Base-by-base conservation (phyloP, 2,329 filamentous ascomycete species). In the Diplodia corticola region DNA sequence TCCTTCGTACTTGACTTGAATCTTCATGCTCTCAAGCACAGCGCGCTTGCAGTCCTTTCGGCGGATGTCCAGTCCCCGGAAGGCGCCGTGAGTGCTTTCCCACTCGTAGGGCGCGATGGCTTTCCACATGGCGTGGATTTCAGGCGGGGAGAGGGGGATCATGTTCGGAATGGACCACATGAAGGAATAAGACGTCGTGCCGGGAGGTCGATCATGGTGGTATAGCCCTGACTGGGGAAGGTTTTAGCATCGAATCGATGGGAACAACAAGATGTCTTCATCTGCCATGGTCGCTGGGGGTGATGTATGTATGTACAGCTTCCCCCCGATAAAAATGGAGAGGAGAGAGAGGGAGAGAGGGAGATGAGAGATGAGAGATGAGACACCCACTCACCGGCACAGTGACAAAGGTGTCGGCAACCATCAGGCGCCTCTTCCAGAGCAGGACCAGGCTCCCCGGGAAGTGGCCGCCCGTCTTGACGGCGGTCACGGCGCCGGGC, bases 391-490 rank as follows among this genome's bases (percentile, higher is more conserved):
- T 66, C 67, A 81, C 82, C 0, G 90, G 89, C 3, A 90, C 89
- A 26, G 88, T 90, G 69, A 91, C 83, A 55, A 95, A 83, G 3
- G 90, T 92, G 77, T 96, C 92, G 5, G 91, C 91, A 66, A 93
- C 84, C 67, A 94, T 83, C n/a, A 95, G 77, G 55, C 26, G 82
- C 83, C 0, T 78, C 77, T 20, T 84, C 76, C 86, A 91, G 26
- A 89, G 83, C 68, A 91, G 73, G 3, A 92, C 86, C 67, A 90
- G 78, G 69, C 88, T 91, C 0, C 92, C 92, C 0, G 89, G 89
- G 72, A 95, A 95, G 79, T 96, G 91, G 0, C 92, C 92, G 0
- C 91, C 91, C 0, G 89, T 82, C 75, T 92, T 91, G 61, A 94
- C 81, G 0, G 85, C 86, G 35, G 80, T 84, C 3, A 89, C 82